Evolutionary conservation across 371 early-diverging fungal species (phyloP).

Genomic region (Cladochytrium tenue): DNA sequence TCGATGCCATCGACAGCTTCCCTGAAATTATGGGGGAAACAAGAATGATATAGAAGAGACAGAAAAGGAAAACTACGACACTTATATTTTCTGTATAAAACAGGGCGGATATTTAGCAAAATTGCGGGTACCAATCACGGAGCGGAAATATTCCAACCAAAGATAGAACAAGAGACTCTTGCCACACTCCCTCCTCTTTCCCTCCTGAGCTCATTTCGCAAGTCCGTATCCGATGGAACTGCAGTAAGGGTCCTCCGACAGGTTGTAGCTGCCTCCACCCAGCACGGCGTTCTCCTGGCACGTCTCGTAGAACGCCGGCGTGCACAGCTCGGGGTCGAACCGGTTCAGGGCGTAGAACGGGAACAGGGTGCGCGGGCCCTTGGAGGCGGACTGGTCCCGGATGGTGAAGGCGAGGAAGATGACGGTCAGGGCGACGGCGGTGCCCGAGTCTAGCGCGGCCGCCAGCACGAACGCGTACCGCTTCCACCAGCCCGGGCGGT

Average conservation of each 20-base stretch:
- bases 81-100: too few species aligned
- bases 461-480: slow-evolving; percentile 33
- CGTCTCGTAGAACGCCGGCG: slow-evolving; percentile 11
- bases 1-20: too few species aligned
- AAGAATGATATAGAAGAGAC: too few species aligned
- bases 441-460: slow-evolving; percentile 24
- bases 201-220: neutral
- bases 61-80: too few species aligned
- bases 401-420: neutral
- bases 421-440: slow-evolving; percentile 8
- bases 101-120: too few species aligned
- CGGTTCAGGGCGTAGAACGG: slow-evolving; percentile 21
- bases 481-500: slow-evolving; percentile 26
- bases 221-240: neutral
- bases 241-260: neutral
- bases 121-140: too few species aligned
- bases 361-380: too few species aligned
- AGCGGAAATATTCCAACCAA: too few species aligned
- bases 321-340: slow-evolving; percentile 21
- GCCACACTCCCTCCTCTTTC: neutral
- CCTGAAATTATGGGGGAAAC: too few species aligned
- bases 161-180: too few species aligned
- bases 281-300: neutral
- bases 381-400: neutral
- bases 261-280: neutral